phyloP scores from a whole-genome alignment of 768 basidiomycete genomes.

The Cystobasidium tubakii region DNA sequence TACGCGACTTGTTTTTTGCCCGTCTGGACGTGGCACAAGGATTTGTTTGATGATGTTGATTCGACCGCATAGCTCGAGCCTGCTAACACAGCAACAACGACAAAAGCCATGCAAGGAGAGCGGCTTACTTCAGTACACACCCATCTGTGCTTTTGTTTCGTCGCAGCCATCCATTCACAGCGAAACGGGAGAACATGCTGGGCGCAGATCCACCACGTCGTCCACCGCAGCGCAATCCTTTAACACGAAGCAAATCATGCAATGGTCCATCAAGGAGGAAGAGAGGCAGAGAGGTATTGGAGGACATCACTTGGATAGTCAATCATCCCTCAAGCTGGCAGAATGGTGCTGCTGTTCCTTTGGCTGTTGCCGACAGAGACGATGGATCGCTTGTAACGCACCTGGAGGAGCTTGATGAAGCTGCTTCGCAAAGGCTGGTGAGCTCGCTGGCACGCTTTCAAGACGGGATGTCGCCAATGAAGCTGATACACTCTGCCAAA shows the following conservation, averaged over 20 bases:
- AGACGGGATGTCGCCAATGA: not conserved
- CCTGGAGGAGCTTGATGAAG: not conserved
- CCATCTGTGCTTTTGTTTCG: not conserved
- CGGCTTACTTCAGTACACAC: not conserved
- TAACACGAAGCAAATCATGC: conserved; percentile 27
- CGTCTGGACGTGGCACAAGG: not conserved
- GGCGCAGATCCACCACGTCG: conserved; percentile 31
- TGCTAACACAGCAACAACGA: not conserved
- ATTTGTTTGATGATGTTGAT: not conserved
- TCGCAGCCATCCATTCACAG: not conserved
- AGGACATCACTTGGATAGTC: conserved; percentile 32
- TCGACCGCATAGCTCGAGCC: not conserved
- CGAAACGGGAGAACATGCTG: not conserved
- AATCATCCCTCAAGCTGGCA: conserved; percentile 25
- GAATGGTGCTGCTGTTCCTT: not conserved
- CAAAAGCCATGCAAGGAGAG: not conserved
- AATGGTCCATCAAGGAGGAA: conserved; percentile 19
- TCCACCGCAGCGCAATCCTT: not conserved
- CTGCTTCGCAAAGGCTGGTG: not conserved
- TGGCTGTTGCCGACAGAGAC: not conserved
- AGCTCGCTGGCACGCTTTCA: not conserved
- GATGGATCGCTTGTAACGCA: not conserved
- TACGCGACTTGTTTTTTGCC: conserved; percentile 17
- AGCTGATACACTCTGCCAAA: not conserved
- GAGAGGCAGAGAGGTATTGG: conserved; percentile 33